Base-by-base conservation (phyloP, 129 eudicot genomes). In the Pittosporum tobira region DNA sequence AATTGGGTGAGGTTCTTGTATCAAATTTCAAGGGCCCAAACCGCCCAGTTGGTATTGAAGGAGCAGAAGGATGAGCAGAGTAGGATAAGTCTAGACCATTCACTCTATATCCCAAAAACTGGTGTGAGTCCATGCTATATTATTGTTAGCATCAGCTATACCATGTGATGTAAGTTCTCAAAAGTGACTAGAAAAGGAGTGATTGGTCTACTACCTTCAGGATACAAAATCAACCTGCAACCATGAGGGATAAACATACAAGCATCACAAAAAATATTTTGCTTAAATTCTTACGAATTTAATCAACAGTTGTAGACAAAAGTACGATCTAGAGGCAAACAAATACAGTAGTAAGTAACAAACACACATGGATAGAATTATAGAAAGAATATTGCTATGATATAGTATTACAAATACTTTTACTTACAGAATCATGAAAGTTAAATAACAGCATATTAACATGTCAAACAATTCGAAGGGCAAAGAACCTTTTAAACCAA, bases 91-190 rank as follows among this genome's bases (percentile, higher is more conserved):
- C 78, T 68, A 69, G 60, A 64, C 79, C 67, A 21, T 72, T 63
- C 34, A 54, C 71, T 71, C 73, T 75, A 25, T 77, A 76, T 53
- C 84, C 80, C 44, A 56, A 67, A 51, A 65, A 57, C 30, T 76
- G 78, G 50, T 67, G 73, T 6, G 86, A 78, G 51, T 78, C 97
- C 97, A 90, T 89, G 65, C 81, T 82, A 79, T 19, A 29, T n/a
- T n/a, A n/a, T 13, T 64, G 63, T 62, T 55, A 66, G 69, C 75
- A 75, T 68, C 63, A 73, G 83, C 73, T 68, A 58, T 23, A 46
- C 46, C 19, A 54, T 62, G 21, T 45, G 24, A 65, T 44, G 40
- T 27, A 34, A 30, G 37, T 19, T 58, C 53, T 21, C 52, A 9
- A 27, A 28, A 36, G 31, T 12, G 23, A 50, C 36, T 46, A 42